Base-by-base conservation (phyloP, 139 green algal genomes). In the Dunaliella primolecta region DNA sequence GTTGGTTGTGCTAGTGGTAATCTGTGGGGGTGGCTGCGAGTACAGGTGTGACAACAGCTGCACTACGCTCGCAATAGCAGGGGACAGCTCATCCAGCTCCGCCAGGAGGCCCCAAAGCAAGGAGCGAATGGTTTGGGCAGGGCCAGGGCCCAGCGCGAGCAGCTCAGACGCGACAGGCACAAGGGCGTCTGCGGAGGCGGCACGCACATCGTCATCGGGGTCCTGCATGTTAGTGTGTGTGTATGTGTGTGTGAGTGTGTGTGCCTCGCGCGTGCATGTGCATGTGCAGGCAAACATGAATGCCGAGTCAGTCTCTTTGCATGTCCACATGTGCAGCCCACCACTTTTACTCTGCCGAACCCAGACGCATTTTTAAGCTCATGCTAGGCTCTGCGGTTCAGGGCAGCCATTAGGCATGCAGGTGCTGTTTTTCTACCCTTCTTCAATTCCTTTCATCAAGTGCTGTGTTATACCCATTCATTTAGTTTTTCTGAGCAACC, bases 171-270 rank as follows among this genome's bases (percentile, higher is more conserved):
- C 94, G 36, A 95, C 86, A 0, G 97, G 95, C 81, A 96, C 87
- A 56, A 98, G 89, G 29, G 95, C 95, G 33, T 98, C 95, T 15
- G 97, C 96, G 3, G 96, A 95, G 56, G 96, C 95, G 21, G 95
- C 94, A n/a, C 94, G 89, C 81, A 99, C 96, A 86, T 98, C 96
- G 86, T 98, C 96, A 70, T 98, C 94, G 0, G 32, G 71, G 88
- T 98, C 96, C 64, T 91, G 55, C 56, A 29, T 77, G 71, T 77
- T n/a, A n/a, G n/a, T n/a, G n/a, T n/a, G n/a, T n/a, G n/a, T n/a
- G n/a, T n/a, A n/a, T n/a, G n/a, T n/a, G n/a, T n/a, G n/a, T n/a
- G n/a, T n/a, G n/a, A n/a, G n/a, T n/a, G n/a, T n/a, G n/a, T n/a
- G n/a, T n/a, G n/a, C n/a, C n/a, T n/a, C n/a, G n/a, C n/a, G n/a